A percentile compares a stretch with the other conserved stretches of the same genome.
Conservation (phyloP, 805 yeast genomes). For the Cyberlindnera xylosilytica region DNA sequence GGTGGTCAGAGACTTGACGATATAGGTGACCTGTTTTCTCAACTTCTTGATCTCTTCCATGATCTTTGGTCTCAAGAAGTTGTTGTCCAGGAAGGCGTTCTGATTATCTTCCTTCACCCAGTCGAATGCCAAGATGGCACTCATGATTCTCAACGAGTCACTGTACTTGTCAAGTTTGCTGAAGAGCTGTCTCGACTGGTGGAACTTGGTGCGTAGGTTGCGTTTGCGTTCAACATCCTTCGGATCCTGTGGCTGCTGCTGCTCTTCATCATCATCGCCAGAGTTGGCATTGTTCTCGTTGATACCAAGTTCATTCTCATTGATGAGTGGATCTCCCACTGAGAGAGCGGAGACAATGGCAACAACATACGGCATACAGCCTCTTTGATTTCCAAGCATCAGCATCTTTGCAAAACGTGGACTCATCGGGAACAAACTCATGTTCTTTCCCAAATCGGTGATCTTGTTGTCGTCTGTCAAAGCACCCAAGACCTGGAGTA, state of each 20-base stretch:
- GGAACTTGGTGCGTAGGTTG: slow-evolving; percentile 47
- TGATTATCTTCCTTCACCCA: slow-evolving; percentile 55
- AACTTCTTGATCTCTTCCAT: slow-evolving; percentile 85
- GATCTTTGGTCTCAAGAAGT: slow-evolving; percentile 72
- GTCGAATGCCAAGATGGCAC: slow-evolving; percentile 86
- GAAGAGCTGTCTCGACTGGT: slow-evolving; percentile 58
- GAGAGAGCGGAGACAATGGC: slow-evolving; percentile 90
- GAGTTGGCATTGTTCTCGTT: slow-evolving; percentile 27
- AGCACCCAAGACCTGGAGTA: slow-evolving; percentile 77
- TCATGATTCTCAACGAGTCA: slow-evolving; percentile 71
- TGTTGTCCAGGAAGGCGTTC: slow-evolving; percentile 46
- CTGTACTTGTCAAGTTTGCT: slow-evolving; percentile 66
- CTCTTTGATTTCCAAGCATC: slow-evolving; percentile 80
- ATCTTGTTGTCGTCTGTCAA: slow-evolving; percentile 49
- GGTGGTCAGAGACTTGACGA: slow-evolving; percentile 65
- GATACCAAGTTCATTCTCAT: slow-evolving; percentile 71
- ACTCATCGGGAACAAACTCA: slow-evolving; percentile 89
- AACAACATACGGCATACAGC: slow-evolving; percentile 82
- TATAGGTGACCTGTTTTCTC: slow-evolving; percentile 72
- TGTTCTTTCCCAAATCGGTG: slow-evolving; percentile 77
- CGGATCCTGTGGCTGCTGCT: slow-evolving; percentile 32
- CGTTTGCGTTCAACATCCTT: slow-evolving; percentile 34
- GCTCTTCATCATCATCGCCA: slow-evolving; percentile 30
- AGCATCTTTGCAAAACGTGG: slow-evolving; percentile 93
- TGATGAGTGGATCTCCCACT: slow-evolving; percentile 87